Base-by-base conservation (phyloP, 2,329 filamentous ascomycete species). In the Claviceps africana region DNA sequence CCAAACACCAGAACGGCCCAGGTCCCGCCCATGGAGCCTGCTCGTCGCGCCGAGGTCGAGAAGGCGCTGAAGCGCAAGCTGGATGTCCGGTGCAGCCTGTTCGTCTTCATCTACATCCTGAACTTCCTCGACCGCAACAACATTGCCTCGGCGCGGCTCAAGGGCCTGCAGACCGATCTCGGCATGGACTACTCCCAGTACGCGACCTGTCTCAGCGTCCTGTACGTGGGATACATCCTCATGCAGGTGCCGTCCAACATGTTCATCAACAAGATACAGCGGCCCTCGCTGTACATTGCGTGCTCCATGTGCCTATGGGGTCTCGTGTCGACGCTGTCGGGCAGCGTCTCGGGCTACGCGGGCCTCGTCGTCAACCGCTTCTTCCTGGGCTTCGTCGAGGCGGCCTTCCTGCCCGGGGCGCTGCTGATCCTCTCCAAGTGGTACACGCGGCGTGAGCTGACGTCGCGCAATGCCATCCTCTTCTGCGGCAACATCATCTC, bases 81-180 rank as follows among this genome's bases (percentile, higher is more conserved):
- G 51, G 86, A 89, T 62, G 59, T 75, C 21, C 75, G 84, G 54
- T 88, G 64, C 70, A 82, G 64, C 70, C 77, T 85, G 58, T 77
- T 88, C 53, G 78, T 88, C 47, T 64, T 88, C 57, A 85, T 88
- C 70, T 88, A 88, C 61, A 86, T 88, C 63, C 73, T 70, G 65
- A 88, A 88, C 67, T 88, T 86, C 64, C 71, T 82, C 31, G 81
- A 84, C 59, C 71, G 81, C 37, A 83, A 83, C 63, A 83, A 85
- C 64, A 84, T 86, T 56, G 81, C 81, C 2, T 75, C 81, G 1
- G 83, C 83, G 1, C 74, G 78, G 22, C 71, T 86, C 50, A 78
- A 80, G 61, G 82, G 82, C 6, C 69, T 87, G 21, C 77, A 84
- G 53, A 70, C 71, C 9, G 83, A 86, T 50, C 66, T 85, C 22